Evolutionary conservation across 139 green algal species (phyloP), one percentile per base, ranked within the genome.

Genomic region (Chlamydomonas sp.): DNA sequence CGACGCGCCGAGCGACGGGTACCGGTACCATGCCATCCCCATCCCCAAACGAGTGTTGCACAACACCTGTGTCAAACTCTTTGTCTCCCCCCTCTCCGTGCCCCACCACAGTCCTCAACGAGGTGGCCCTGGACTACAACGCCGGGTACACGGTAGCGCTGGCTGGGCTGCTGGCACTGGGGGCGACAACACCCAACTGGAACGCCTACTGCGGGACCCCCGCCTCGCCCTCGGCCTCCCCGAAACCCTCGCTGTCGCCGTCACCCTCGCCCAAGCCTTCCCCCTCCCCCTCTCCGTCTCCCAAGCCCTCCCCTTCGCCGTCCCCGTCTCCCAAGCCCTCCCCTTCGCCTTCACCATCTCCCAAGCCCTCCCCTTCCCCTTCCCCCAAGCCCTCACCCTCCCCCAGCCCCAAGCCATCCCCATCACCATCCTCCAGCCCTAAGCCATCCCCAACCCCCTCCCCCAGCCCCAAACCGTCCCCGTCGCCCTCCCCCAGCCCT

Each of bases 121-220:
- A 89, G 63, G 91, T 93, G 58, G 74, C 82, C 60, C 69, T 92
- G 20, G 91, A 93, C 18, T 92, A 88, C 71, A 93, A 93, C 79
- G 88, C 78, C 66, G 89, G 76, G 7, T 90, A 92, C 89, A 91
- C 78, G 8, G 91, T 88, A 6, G 89, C 89, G n/a, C 57, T 85
- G 15, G 66, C 80, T 3, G 80, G 63, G 1, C n/a, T 84, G 79
- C 79, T 75, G 79, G 63, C 74, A 63, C 63, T 84, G 63, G 63
- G 79, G 8, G 63, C 59, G 2, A 60, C 18, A 10, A 69, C 49
- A 0, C 10, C 63, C 9, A 63, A 84, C 79, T 84, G 79, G 79
- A 31, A 75, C 31, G 49, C 79, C 63, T 84, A 84, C 79, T 84
- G 79, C 63, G 79, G 74, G 0, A 5, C 74, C 74, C 6, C 9